Percentiles rank a stretch among this genome's conserved stretches.
Evolutionary conservation across 2,329 filamentous ascomycete species (phyloP).

Genomic region (Aspergillus pseudoterreus): DNA sequence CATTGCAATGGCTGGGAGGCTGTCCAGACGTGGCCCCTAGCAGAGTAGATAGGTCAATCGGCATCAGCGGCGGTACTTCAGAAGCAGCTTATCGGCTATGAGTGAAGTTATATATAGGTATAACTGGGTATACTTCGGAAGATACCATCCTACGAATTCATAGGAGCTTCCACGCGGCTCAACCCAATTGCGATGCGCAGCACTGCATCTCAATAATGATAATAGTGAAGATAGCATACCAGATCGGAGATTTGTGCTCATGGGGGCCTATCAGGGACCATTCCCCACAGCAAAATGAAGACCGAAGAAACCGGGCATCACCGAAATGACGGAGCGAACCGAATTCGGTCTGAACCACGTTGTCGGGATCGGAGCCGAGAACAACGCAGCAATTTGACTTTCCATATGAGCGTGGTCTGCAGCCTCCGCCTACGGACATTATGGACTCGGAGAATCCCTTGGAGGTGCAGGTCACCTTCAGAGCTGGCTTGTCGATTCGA

Average conservation of each 20-base stretch:
- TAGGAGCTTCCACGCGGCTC: too few species aligned
- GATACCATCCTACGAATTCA: too few species aligned
- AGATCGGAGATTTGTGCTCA: too few species aligned
- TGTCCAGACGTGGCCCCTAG: background rate
- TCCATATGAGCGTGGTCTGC: background rate
- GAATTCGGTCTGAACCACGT: background rate
- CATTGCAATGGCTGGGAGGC: background rate
- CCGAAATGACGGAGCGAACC: background rate
- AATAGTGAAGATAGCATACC: too few species aligned
- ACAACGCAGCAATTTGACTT: background rate
- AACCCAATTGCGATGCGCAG: too few species aligned
- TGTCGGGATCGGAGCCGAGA: background rate
- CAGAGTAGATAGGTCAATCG: background rate
- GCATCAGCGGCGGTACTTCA: too few species aligned
- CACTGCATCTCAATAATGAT: too few species aligned
- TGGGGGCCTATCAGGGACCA: too few species aligned
- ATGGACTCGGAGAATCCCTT: background rate
- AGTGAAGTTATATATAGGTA: too few species aligned
- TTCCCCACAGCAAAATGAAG: background rate
- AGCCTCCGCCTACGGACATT: background rate
- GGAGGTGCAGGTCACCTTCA: background rate
- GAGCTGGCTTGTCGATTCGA: background rate
- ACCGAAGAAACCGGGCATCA: background rate
- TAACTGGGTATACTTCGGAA: too few species aligned
- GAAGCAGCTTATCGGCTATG: too few species aligned